Base-by-base conservation (phyloP, 2,329 filamentous ascomycete genomes). In the Apiospora pterosperma region DNA sequence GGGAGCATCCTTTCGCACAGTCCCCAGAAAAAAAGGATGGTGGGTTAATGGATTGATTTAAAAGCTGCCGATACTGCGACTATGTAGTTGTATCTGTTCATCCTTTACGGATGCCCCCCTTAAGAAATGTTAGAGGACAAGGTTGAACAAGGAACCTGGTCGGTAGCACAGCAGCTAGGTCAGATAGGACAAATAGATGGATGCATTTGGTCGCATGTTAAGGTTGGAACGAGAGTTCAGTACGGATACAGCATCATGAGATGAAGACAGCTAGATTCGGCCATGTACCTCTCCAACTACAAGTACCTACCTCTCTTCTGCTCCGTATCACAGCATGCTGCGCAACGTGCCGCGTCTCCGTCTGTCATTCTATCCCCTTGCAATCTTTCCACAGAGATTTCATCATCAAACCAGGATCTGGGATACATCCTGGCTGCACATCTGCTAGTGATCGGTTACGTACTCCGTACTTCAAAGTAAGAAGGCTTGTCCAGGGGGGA, bases 111-210 rank as follows among this genome's bases (percentile, higher is more conserved):
- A n/a, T n/a, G n/a, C n/a, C n/a, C 48, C 48, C 31, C 48, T 55
- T 19, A 8, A 34, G 48, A 55, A 34, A 55, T 34, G 48, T 55
- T 55, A 28, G 48, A 55, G 23, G 21, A 34, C 28, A 55, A n/a
- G n/a, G n/a, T 55, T 55, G 28, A 55, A 21, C 48, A 55, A 28
- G 48, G 48, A 55, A 55, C 16, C 48, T 55, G 48, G 48, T 8
- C 48, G 28, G 48, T 55, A 55, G 48, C 48, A 55, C 48, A 55
- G 48, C 48, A 55, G 48, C 48, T 55, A 55, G 42, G n/a, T n/a
- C 8, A 21, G 39, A 42, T 21, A 42, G 39, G 19, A 41, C 39
- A n/a, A n/a, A n/a, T n/a, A n/a, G n/a, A 10, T 21, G 4, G n/a
- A 42, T 28, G 14, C 16, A 19, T 8, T 55, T n/a, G 25, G 5